phyloP scores from a whole-genome alignment of 129 eudicot genomes.

The Arctium lappa region DNA sequence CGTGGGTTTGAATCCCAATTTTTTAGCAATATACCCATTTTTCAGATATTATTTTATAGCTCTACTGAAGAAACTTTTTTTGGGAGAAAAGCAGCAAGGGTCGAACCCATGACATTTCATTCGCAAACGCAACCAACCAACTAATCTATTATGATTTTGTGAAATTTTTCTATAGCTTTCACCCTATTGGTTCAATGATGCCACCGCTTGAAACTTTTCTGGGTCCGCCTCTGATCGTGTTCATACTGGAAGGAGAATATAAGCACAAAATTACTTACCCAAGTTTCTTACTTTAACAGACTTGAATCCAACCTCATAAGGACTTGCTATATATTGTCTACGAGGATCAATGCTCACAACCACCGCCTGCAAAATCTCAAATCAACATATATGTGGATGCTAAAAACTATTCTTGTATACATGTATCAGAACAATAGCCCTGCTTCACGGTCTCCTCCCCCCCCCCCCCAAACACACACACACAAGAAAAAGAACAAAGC shows the following conservation, averaged over 20 bases:
- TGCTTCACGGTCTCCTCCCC: neutral
- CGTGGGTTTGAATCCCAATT: too few species aligned
- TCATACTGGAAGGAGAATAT: neutral
- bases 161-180: too few species aligned
- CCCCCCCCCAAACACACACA: neutral
- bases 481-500: neutral
- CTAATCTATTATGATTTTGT: neutral
- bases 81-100: neutral
- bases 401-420: neutral
- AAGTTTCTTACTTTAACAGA: constrained; percentile 58
- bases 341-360: constrained; percentile 99
- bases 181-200: too few species aligned
- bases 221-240: neutral
- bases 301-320: constrained; percentile 67
- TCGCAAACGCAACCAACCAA: neutral
- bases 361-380: constrained; percentile 63
- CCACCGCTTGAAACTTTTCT: neutral
- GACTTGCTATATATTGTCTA: constrained; percentile 73
- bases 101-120: neutral
- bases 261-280: constrained; percentile 41
- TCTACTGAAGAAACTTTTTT: too few species aligned
- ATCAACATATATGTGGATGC: constrained; percentile 1
- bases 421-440: neutral
- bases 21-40: neutral
- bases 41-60: neutral